Conservation (phyloP, 192 early-diverging fungal species). For the Pilobolus umbonatus region DNA sequence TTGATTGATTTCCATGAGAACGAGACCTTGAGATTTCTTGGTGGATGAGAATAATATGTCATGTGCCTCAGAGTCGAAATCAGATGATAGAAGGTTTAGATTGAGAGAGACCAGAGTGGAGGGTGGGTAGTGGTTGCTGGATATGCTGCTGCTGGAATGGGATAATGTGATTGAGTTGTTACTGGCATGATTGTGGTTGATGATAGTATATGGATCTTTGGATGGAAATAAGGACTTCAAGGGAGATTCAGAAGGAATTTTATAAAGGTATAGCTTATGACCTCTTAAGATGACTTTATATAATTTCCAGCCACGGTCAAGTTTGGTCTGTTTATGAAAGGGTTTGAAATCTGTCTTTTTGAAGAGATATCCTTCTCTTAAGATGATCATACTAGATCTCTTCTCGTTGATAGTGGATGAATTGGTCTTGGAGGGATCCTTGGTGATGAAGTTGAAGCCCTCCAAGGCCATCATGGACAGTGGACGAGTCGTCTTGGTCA, state of each 20-base stretch:
- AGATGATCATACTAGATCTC: slow-evolving; percentile 21
- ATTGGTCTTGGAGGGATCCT: neutral
- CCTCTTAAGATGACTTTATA: slow-evolving; percentile 69
- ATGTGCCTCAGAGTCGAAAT: slow-evolving; percentile 19
- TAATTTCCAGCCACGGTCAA: slow-evolving; percentile 69
- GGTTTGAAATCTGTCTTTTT: slow-evolving; percentile 70
- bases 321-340: slow-evolving; percentile 49
- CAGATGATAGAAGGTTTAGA: neutral
- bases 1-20: slow-evolving; percentile 16
- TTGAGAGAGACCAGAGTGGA: neutral
- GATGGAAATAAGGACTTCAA: slow-evolving; percentile 31
- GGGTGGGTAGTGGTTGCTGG: slow-evolving; percentile 1
- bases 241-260: slow-evolving; percentile 52
- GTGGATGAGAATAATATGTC: slow-evolving; percentile 1
- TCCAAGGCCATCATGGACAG: slow-evolving; percentile 13
- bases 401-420: slow-evolving; percentile 16
- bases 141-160: neutral
- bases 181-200: neutral
- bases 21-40: neutral
- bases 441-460: neutral
- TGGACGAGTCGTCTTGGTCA: neutral
- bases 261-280: slow-evolving; percentile 73
- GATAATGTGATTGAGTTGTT: slow-evolving; percentile 1
- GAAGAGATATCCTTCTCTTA: slow-evolving; percentile 66
- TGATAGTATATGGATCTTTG: neutral